Percentiles rank a stretch among this genome's conserved stretches.
Conservation (phyloP, 805 yeast genomes). For the Lachancea kluyveri region DNA sequence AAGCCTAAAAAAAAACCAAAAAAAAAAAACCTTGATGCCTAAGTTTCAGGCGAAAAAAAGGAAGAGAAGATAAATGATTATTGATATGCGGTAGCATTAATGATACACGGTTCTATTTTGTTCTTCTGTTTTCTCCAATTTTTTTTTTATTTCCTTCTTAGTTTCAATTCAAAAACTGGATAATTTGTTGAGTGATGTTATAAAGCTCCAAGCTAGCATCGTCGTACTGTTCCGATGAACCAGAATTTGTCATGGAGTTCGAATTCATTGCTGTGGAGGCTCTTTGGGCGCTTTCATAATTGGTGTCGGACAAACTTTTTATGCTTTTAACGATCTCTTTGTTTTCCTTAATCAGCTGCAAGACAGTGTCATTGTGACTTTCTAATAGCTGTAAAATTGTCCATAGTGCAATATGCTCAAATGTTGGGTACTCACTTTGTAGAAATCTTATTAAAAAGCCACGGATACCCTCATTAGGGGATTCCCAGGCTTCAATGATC, state of each 20-base stretch:
- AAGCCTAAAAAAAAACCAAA: no score
- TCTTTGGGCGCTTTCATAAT: constrained; percentile 16
- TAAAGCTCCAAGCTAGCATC: constrained; percentile 61
- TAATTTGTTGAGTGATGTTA: constrained; percentile 61
- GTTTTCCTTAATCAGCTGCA: constrained; percentile 48
- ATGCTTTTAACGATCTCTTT: constrained; percentile 49
- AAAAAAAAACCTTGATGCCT: no score
- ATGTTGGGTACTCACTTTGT: constrained; percentile 80
- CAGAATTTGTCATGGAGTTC: constrained; percentile 22
- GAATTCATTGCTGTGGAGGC: constrained; percentile 15
- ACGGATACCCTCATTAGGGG: constrained; percentile 77
- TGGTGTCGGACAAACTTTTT: constrained; percentile 38
- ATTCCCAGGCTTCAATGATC: constrained; percentile 71
- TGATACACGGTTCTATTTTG: no score
- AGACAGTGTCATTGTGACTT: constrained; percentile 63
- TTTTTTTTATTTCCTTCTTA: constrained; percentile 1
- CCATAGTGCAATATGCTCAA: constrained; percentile 98
- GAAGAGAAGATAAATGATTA: no score
- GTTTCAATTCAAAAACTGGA: constrained; percentile 35
- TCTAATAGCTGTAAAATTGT: constrained; percentile 89
- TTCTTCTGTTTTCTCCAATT: constrained; percentile 1
- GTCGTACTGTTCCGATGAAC: constrained; percentile 39
- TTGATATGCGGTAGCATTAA: no score
- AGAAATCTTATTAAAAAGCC: constrained; percentile 79
- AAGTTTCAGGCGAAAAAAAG: no score